These are phyloP conservation scores for Thalassiosira ordinaria DNA, from an alignment of 352 stramenopile species.

Conservation along the genomic window DNA sequence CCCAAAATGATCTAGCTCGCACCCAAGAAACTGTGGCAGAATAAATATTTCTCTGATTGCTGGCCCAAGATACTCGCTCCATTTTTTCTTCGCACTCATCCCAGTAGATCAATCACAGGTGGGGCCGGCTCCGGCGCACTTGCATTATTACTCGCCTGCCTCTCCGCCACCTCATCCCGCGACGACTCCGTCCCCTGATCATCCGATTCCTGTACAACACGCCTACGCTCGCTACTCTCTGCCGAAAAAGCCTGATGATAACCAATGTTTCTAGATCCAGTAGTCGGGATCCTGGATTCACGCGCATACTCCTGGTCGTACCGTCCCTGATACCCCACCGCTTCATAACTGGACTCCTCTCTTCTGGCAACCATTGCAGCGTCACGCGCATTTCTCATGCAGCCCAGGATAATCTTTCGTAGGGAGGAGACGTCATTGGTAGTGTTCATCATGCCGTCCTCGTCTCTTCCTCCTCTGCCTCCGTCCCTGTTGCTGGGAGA, in stretches of 20 bases:
- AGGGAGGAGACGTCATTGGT: conserved; percentile 59
- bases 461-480: conserved; percentile 22
- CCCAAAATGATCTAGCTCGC: no score
- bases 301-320: conserved; percentile 16
- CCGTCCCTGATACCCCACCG: conserved; percentile 18
- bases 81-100: no score
- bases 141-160: not conserved
- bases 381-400: conserved; percentile 79
- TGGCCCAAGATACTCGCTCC: no score
- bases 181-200: conserved; percentile 1
- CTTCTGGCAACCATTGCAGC: conserved; percentile 36
- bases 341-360: not conserved
- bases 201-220: not conserved
- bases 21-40: no score
- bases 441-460: no score
- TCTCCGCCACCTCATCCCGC: conserved; percentile 3
- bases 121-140: not conserved
- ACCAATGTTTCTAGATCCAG: conserved; percentile 28
- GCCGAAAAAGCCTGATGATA: conserved; percentile 54
- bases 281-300: conserved; percentile 24
- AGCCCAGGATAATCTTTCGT: conserved; percentile 75
- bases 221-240: conserved; percentile 19
- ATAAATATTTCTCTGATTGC: no score
- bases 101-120: conserved; percentile 38
- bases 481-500: conserved; percentile 38